Conservation (phyloP, 2,329 filamentous ascomycete genomes). For the Ophioceras dolichostomum region DNA sequence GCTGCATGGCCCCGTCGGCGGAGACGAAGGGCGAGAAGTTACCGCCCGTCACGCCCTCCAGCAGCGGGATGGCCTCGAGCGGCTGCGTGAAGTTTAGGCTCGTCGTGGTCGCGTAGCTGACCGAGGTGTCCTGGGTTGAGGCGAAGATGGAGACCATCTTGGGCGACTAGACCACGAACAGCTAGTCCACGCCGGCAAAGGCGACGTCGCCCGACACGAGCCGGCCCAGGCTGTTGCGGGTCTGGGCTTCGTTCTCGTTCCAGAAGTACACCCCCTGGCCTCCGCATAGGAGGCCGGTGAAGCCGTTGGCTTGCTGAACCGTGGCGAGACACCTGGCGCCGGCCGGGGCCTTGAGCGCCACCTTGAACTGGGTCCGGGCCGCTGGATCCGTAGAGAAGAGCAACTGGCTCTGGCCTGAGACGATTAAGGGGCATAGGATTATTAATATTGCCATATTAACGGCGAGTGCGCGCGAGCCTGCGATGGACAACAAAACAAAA, state of each 20-base stretch:
- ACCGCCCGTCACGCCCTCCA: background rate
- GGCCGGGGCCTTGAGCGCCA: background rate
- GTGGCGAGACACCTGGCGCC: background rate
- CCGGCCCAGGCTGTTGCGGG: background rate
- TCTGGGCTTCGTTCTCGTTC: background rate
- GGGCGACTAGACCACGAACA: background rate
- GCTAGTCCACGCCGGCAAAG: background rate
- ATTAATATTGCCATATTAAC: too few species aligned
- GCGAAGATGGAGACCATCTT: background rate
- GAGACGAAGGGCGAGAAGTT: conserved; percentile 1
- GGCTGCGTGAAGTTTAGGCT: background rate
- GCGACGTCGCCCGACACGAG: background rate
- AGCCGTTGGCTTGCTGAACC: background rate
- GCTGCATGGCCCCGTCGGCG: background rate
- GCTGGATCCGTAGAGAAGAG: background rate
- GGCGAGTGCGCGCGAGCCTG: too few species aligned
- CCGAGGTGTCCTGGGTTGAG: background rate
- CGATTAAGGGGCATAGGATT: too few species aligned
- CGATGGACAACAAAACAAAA: too few species aligned
- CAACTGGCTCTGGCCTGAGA: background rate
- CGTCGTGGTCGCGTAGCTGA: background rate
- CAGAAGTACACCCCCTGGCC: background rate
- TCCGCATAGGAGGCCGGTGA: background rate
- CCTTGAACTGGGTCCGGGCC: background rate
- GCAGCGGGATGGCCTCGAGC: background rate